These are phyloP conservation scores for Aspergillus uvarum DNA, from an alignment of 2,329 filamentous ascomycete genomes.

Conservation along the genomic window DNA sequence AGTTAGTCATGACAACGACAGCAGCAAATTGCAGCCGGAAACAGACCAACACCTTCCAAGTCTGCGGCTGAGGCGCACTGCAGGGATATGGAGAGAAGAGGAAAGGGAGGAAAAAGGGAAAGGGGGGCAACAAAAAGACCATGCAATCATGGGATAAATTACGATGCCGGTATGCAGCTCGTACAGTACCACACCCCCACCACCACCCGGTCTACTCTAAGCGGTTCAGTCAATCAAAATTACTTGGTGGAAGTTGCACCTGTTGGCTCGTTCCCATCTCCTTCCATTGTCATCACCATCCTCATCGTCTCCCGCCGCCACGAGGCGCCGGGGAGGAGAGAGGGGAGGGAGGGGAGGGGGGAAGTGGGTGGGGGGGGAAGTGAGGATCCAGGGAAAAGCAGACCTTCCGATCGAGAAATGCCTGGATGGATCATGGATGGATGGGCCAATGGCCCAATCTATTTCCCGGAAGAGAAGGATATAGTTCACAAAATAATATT, in stretches of 20 bases:
- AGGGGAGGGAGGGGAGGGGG: neutral
- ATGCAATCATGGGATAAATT: neutral
- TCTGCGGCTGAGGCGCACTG: slow-evolving; percentile 21
- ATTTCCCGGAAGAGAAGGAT: neutral
- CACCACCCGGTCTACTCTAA: neutral
- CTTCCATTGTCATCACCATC: neutral
- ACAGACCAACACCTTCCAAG: slow-evolving; percentile 6
- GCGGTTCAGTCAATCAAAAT: no score
- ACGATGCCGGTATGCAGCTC: neutral
- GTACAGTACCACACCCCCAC: neutral
- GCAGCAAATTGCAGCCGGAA: slow-evolving; percentile 4
- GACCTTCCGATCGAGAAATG: neutral
- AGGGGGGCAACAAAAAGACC: neutral
- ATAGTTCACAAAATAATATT: neutral
- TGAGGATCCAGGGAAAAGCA: neutral
- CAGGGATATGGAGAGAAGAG: slow-evolving; percentile 10
- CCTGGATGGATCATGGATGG: neutral
- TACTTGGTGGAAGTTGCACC: no score
- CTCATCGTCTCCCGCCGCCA: neutral
- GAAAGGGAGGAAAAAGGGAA: neutral
- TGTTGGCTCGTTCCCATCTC: neutral
- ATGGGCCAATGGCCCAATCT: neutral
- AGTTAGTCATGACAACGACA: neutral
- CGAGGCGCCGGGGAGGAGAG: neutral
- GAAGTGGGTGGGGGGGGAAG: no score